These are phyloP conservation scores for Teratosphaeria viscida DNA, from an alignment of 2,329 filamentous ascomycete genomes.

Conservation along the genomic window DNA sequence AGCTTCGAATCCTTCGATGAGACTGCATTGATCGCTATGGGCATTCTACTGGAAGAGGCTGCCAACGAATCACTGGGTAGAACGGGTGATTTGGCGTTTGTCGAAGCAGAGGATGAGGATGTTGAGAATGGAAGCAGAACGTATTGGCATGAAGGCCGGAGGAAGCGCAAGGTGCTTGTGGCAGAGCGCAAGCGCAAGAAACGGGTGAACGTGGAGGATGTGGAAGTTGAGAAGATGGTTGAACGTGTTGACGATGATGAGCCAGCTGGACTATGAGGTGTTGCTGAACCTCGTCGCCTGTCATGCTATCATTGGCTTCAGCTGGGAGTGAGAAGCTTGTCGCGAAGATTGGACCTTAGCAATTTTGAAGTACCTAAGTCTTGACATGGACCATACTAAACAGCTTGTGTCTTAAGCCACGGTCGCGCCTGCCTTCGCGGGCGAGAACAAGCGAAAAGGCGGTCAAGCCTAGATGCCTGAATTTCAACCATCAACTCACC, in stretches of 20 bases:
- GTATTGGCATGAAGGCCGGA: neutral
- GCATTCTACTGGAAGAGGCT: conserved; percentile 64
- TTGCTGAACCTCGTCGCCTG: neutral
- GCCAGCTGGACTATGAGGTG: neutral
- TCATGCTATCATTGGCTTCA: neutral
- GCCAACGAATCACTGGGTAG: conserved; percentile 50
- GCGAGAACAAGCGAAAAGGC: neutral
- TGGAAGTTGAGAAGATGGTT: neutral
- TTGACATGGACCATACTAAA: neutral
- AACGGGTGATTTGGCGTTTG: conserved; percentile 61
- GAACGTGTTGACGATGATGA: neutral
- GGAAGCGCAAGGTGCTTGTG: neutral
- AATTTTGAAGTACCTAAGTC: neutral
- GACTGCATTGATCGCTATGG: conserved; percentile 64
- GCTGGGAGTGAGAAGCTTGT: neutral
- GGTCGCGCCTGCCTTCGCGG: neutral
- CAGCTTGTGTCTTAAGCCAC: neutral
- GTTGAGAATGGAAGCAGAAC: neutral
- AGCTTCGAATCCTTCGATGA: conserved; percentile 59
- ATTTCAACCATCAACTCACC: neutral
- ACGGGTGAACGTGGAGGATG: neutral
- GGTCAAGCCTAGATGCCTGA: neutral
- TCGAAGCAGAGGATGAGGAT: conserved; percentile 42
- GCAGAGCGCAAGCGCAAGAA: neutral
- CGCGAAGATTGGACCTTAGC: neutral